Conservation (phyloP, 108 stramenopile genomes). For the Cylindrotheca closterium region DNA sequence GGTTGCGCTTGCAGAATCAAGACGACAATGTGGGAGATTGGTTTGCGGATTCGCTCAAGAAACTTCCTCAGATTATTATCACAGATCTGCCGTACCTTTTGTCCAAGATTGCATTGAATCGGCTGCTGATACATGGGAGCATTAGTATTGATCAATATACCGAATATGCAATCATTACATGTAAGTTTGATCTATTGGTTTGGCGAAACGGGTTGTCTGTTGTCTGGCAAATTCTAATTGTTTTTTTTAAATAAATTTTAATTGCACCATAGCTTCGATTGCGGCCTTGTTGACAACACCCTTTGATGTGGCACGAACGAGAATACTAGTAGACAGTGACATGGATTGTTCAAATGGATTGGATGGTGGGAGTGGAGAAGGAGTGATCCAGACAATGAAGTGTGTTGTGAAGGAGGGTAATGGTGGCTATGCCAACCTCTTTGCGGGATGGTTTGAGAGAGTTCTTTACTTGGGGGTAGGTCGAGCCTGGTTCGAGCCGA, state of each 20-base stretch:
- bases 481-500: slow-evolving; percentile 82
- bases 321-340: slow-evolving; percentile 62
- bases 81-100: slow-evolving; percentile 73
- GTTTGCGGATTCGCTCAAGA: slow-evolving; percentile 57
- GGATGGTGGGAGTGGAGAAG: slow-evolving; percentile 29
- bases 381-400: slow-evolving; percentile 53
- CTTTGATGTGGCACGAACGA: slow-evolving; percentile 82
- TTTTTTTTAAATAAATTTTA: too few species aligned
- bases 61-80: slow-evolving; percentile 56
- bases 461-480: slow-evolving; percentile 74
- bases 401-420: slow-evolving; percentile 61
- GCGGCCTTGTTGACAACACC: slow-evolving; percentile 82
- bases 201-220: too few species aligned
- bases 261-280: slow-evolving; percentile 56
- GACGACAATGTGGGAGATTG: slow-evolving; percentile 52
- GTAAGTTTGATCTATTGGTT: too few species aligned
- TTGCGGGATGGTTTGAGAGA: slow-evolving; percentile 80
- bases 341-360: slow-evolving; percentile 6
- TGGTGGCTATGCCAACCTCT: slow-evolving; percentile 71
- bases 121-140: slow-evolving; percentile 54
- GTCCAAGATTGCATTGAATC: slow-evolving; percentile 62
- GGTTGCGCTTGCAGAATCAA: slow-evolving; percentile 65
- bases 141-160: slow-evolving; percentile 70
- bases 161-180: slow-evolving; percentile 40
- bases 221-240: too few species aligned